Evolutionary conservation across 768 basidiomycete genomes (phyloP).

Genomic region (Hemileccinum rubropunctum): DNA sequence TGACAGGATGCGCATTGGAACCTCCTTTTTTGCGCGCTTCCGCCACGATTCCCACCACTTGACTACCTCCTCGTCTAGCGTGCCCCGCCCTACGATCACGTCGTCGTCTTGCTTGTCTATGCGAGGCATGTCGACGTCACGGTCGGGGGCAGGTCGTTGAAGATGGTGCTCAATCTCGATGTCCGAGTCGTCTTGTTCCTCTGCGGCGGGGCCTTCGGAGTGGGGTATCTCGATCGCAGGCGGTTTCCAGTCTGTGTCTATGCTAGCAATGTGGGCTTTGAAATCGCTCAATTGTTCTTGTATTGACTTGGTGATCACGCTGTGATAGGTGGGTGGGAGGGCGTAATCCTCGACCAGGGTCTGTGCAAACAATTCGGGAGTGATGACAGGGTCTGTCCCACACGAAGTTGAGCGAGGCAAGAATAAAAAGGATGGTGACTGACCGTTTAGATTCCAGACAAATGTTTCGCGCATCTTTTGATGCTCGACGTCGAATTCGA

Average conservation of each 20-base stretch:
- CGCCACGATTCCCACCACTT: slow-evolving; percentile 76
- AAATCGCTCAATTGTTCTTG: slow-evolving; percentile 86
- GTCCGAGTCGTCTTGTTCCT: slow-evolving; percentile 31
- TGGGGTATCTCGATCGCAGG: slow-evolving; percentile 21
- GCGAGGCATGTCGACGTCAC: slow-evolving; percentile 23
- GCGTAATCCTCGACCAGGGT: slow-evolving; percentile 89
- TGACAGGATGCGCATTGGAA: slow-evolving; percentile 24
- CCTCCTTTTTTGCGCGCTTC: slow-evolving; percentile 41
- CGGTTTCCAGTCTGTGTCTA: slow-evolving; percentile 44
- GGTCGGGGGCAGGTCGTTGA: slow-evolving; percentile 9
- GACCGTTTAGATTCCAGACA: slow-evolving; percentile 95
- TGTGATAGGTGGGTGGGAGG: slow-evolving; percentile 62
- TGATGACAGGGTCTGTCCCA: slow-evolving; percentile 75
- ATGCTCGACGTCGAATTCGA: slow-evolving; percentile 95
- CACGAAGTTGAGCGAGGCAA: background rate
- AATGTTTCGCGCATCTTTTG: slow-evolving; percentile 95
- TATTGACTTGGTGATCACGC: slow-evolving; percentile 74
- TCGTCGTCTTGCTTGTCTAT: slow-evolving; percentile 25
- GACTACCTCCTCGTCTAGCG: slow-evolving; percentile 46
- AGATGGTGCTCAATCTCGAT: slow-evolving; percentile 18
- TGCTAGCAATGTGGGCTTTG: slow-evolving; percentile 59
- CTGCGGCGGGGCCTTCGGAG: slow-evolving; percentile 21
- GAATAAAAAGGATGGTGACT: slow-evolving; percentile 18
- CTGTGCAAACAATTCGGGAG: slow-evolving; percentile 88
- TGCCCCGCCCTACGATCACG: slow-evolving; percentile 34